A percentile compares a stretch with the other conserved stretches of the same genome.
Evolutionary conservation across 1,139 yeast genomes (phyloP).

Genomic region (Magnusiomyces fungicola): DNA sequence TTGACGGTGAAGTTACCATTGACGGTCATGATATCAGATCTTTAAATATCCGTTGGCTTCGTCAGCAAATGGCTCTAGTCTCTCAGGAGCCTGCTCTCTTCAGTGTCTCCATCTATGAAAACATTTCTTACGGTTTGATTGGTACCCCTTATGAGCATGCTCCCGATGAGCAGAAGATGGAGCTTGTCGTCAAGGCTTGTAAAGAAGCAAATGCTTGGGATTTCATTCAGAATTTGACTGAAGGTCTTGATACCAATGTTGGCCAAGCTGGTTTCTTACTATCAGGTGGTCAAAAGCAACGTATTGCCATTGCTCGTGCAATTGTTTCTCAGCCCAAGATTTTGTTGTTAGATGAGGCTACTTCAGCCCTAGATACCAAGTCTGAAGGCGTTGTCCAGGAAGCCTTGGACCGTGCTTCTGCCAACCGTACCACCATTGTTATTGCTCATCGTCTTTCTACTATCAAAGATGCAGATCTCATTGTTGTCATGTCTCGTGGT

Average conservation of each 20-base stretch:
- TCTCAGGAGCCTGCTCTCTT: slow-evolving; percentile 84
- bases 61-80: slow-evolving; percentile 73
- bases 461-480: slow-evolving; percentile 46
- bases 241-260: slow-evolving; percentile 45
- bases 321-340: slow-evolving; percentile 56
- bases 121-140: slow-evolving; percentile 62
- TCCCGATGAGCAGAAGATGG: slow-evolving; percentile 28
- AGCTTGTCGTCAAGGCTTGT: slow-evolving; percentile 33
- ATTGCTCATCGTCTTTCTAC: slow-evolving; percentile 78
- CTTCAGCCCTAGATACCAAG: slow-evolving; percentile 70
- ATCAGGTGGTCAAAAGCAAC: slow-evolving; percentile 87
- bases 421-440: slow-evolving; percentile 61
- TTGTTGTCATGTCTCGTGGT: slow-evolving; percentile 40
- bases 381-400: slow-evolving; percentile 47
- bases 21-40: slow-evolving; percentile 59
- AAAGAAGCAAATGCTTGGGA: slow-evolving; percentile 38
- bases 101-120: slow-evolving; percentile 71
- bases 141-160: slow-evolving; percentile 48
- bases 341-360: slow-evolving; percentile 65
- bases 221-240: slow-evolving; percentile 34
- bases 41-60: slow-evolving; percentile 63
- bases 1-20: slow-evolving; percentile 54
- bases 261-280: slow-evolving; percentile 48
- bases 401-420: slow-evolving; percentile 57
- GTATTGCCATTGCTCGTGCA: slow-evolving; percentile 84